Evolutionary conservation across 2,329 filamentous ascomycete species (phyloP).

Genomic region (Aspergillus neoniger): DNA sequence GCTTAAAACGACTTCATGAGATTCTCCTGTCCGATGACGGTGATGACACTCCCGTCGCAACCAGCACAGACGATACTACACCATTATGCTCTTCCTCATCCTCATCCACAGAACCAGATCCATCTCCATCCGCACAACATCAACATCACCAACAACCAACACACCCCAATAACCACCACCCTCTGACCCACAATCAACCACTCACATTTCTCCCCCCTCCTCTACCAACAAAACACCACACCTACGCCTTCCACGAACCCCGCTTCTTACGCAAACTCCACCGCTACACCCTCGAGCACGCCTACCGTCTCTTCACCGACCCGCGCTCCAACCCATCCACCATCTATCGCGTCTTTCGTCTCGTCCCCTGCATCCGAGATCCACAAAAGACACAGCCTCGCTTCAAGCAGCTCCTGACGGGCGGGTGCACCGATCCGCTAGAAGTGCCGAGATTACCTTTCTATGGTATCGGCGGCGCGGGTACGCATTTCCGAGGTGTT

Average conservation of each 20-base stretch:
- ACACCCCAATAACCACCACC: too few relatives aligned
- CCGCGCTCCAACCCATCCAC: constrained; percentile 50
- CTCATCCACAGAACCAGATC: too few relatives aligned
- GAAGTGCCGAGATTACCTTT: constrained; percentile 64
- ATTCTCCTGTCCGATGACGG: too few relatives aligned
- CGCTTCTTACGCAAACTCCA: constrained; percentile 62
- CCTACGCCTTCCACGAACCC: not conserved
- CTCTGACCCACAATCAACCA: not conserved
- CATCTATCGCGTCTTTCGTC: constrained; percentile 65
- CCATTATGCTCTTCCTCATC: too few relatives aligned
- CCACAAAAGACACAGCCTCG: constrained; percentile 41
- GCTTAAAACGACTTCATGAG: too few relatives aligned
- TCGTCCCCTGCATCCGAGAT: constrained; percentile 63
- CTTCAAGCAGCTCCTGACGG: constrained; percentile 42
- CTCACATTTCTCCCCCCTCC: not conserved
- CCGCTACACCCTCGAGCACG: constrained; percentile 64
- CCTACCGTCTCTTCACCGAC: constrained; percentile 57
- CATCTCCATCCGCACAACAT: too few relatives aligned
- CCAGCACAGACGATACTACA: too few relatives aligned
- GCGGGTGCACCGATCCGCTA: constrained; percentile 52
- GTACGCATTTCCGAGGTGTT: constrained; percentile 61
- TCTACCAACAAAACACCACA: not conserved
- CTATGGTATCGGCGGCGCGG: constrained; percentile 66
- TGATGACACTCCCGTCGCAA: too few relatives aligned
- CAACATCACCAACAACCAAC: too few relatives aligned